Conservation (phyloP, 2,329 filamentous ascomycete genomes). For the Blastomyces percursus region DNA sequence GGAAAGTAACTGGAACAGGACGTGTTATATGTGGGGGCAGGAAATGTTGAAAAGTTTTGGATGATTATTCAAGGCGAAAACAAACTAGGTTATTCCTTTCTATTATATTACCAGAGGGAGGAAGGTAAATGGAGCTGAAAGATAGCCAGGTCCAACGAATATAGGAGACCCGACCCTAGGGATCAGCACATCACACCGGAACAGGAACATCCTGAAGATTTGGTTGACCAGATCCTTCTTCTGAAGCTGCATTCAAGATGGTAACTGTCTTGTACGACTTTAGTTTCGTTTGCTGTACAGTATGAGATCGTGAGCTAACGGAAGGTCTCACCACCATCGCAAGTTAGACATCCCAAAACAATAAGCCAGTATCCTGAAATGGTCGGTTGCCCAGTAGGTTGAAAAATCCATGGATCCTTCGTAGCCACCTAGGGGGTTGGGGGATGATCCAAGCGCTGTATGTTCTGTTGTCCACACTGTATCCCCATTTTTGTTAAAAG, state of each 20-base stretch:
- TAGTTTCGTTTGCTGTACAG: not conserved
- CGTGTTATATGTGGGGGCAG: not conserved
- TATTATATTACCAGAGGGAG: not conserved
- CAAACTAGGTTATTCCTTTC: not conserved
- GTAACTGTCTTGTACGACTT: not conserved
- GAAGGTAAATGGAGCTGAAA: not conserved
- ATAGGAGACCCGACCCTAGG: not conserved
- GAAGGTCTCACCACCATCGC: not conserved
- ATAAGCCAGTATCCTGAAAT: not conserved
- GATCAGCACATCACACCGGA: not conserved
- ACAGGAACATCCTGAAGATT: not conserved
- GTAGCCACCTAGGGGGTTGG: not conserved
- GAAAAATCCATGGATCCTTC: not conserved
- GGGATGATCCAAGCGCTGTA: not conserved
- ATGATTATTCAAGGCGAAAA: not conserved
- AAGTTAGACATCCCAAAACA: not conserved
- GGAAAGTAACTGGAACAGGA: not conserved
- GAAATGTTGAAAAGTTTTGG: not conserved
- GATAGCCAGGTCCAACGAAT: not conserved
- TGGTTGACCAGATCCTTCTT: not conserved
- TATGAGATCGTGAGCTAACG: not conserved
- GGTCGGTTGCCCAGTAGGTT: not conserved
- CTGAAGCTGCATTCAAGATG: not conserved
- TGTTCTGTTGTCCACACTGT: constrained; percentile 7
- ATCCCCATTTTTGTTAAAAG: not conserved